A percentile compares a stretch with the other conserved stretches of the same genome.
Evolutionary conservation across 2,329 filamentous ascomycete genomes (phyloP).

Genomic region (Bimuria novae-zelandiae): DNA sequence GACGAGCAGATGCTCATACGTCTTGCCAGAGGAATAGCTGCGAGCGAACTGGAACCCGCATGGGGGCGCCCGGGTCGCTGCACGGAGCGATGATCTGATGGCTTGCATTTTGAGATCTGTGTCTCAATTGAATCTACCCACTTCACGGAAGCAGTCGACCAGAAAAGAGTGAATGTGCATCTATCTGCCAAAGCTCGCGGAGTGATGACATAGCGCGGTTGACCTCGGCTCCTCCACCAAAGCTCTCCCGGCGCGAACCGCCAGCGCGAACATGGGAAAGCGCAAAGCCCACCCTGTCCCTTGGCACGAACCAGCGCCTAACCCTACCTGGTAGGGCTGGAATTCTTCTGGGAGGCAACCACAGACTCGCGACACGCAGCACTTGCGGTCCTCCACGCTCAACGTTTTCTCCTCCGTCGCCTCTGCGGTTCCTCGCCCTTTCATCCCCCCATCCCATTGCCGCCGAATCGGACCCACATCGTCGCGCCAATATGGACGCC

Average conservation of each 20-base stretch:
- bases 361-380: constrained; percentile 32
- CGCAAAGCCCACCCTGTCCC: constrained; percentile 6
- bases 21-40: constrained; percentile 52
- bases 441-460: constrained; percentile 1
- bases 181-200: neutral
- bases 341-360: constrained; percentile 14
- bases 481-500: constrained; percentile 69
- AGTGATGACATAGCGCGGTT: constrained; percentile 21
- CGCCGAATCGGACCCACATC: neutral
- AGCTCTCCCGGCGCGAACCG: constrained; percentile 12
- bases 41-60: constrained; percentile 61
- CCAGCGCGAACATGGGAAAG: constrained; percentile 5
- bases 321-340: constrained; percentile 11
- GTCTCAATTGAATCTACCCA: constrained; percentile 8
- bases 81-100: constrained; percentile 63
- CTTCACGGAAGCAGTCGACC: constrained; percentile 2
- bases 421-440: constrained; percentile 2
- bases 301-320: constrained; percentile 11
- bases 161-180: neutral
- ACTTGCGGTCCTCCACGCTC: too few species aligned
- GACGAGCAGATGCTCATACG: constrained; percentile 81
- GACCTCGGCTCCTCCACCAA: constrained; percentile 32
- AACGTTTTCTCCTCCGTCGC: constrained; percentile 14
- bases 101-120: constrained; percentile 48
- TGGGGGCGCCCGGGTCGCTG: constrained; percentile 62